Base-by-base conservation (phyloP, 495 filamentous ascomycete species). In the Penicillium dipodomyicola region DNA sequence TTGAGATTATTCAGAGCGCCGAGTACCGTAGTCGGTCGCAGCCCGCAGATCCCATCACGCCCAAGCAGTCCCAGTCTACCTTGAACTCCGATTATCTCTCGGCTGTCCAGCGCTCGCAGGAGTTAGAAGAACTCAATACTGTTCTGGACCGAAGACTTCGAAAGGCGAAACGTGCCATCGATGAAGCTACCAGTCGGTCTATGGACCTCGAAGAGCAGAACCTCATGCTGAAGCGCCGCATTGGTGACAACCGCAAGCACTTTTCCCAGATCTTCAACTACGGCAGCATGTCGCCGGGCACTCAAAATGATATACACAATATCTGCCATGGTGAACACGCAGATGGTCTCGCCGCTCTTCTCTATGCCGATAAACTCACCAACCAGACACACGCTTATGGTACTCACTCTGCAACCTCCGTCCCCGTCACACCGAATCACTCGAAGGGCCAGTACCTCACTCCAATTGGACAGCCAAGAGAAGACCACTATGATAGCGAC, bases 161-260 rank as follows among this genome's bases (percentile, higher is more conserved):
- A 59, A 82, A 84, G 37, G 87, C 90, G 1, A 91, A 90, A 67
- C 88, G 84, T 60, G 67, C 91, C 14, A 88, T 96, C 40, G 87
- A 88, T 32, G 83, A 94, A 65, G 80, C 88, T 15, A 75, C 74
- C 15, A 77, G 76, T 23, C 69, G 65, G 29, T 68, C 69, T 11
- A 64, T 71, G 23, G 63, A 68, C 40, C 75, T 91, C 8, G 68
- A 67, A 15, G 88, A 93, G 52, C 86, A 93, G 60, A 89, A 88
- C 57, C 77, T 82, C n/a, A 79, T 85, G 63, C 74, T 96, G 40
- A 84, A 89, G 52, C 86, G 84, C 51, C 86, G 94, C 52, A 96
- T 98, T 52, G 81, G 88, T 25, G 87, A 95, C 68, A 96, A 96
- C 60, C 80, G 92, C 30, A 83, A 89, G 62, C 92, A 96, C 66